Evolutionary conservation across 2,329 filamentous ascomycete species (phyloP), one percentile per base, ranked within the genome.

Genomic region (Sarocladium oryzae): DNA sequence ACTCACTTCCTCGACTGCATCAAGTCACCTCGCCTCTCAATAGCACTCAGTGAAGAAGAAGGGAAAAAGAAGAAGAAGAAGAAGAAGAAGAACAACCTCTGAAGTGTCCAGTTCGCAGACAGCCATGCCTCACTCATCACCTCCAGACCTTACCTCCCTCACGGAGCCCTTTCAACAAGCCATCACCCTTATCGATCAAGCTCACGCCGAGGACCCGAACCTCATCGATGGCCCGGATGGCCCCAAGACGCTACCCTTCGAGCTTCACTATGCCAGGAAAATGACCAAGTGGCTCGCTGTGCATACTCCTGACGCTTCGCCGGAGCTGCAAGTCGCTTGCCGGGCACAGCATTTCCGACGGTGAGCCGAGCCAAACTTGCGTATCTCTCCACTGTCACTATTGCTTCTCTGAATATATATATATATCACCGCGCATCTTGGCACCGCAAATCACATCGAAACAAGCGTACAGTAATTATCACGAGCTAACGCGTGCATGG

Each of bases 281-380:
- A 91, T 91, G 85, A 89, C 85, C 49, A 69, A 72, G 28, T 93
- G 87, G 76, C 82, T 95, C 28, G 63, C 72, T 8, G 69, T 76
- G 15, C 80, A 83, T 55, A 68, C 69, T 8, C 82, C 87, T 0
- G 58, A 73, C 24, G 83, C 88, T 1, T 82, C 85, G 2, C 82
- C 84, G 1, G 68, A 79, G 21, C 74, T 95, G 51, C 81, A 81
- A 55, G 75, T 93, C 43, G 89, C 89, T 16, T 86, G 90, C 57
- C 84, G 88, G 57, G 89, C 88, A 10, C 89, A 95, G 66, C 89
- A 95, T 67, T 88, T 95, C 60, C 80, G 84, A 50, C 83, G 88
- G 69, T n/a, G n/a, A n/a, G n/a, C n/a, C n/a, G n/a, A n/a, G n/a
- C n/a, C n/a, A n/a, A n/a, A n/a, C n/a, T n/a, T n/a, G n/a, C n/a